phyloP scores from a whole-genome alignment of 805 yeast genomes.

The Scheffersomyces spartinae region DNA sequence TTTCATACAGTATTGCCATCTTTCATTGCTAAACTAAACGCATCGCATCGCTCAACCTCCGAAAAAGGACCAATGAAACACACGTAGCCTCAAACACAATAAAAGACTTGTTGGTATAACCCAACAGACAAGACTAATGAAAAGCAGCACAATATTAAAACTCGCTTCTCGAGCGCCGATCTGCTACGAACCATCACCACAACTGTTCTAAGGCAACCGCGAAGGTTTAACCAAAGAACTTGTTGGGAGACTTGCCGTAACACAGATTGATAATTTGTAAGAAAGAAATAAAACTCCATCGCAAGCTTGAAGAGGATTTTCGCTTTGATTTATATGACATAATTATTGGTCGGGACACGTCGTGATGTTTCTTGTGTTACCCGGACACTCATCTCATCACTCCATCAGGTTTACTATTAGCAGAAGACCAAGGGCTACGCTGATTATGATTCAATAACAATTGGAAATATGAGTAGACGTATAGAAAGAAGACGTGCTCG shows the following conservation, averaged over 20 bases:
- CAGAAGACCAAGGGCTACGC: constrained; percentile 6
- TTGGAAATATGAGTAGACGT: constrained; percentile 1
- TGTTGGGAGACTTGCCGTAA: constrained; percentile 32
- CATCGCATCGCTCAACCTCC: constrained; percentile 53
- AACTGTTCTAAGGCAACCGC: constrained; percentile 16
- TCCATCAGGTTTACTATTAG: not conserved
- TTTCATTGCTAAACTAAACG: too few species aligned
- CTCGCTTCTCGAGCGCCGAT: constrained; percentile 71
- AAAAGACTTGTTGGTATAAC: constrained; percentile 4
- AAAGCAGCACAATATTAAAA: constrained; percentile 17
- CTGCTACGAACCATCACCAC: constrained; percentile 36
- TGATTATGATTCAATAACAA: constrained; percentile 2
- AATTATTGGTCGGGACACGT: too few species aligned
- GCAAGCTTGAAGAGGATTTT: too few species aligned
- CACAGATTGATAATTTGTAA: constrained; percentile 39
- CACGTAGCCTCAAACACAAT: constrained; percentile 1
- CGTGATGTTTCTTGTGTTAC: too few species aligned
- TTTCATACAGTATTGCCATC: constrained; percentile 2
- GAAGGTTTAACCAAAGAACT: constrained; percentile 14
- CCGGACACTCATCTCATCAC: constrained; percentile 1
- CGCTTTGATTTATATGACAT: too few species aligned
- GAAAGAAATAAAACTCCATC: constrained; percentile 8
- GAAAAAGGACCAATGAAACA: constrained; percentile 26
- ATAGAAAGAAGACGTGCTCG: too few species aligned
- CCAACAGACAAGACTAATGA: constrained; percentile 1